Evolutionary conservation across 2,329 filamentous ascomycete species (phyloP), one percentile per base, ranked within the genome.

Genomic region (Penicillium hesseltinei): DNA sequence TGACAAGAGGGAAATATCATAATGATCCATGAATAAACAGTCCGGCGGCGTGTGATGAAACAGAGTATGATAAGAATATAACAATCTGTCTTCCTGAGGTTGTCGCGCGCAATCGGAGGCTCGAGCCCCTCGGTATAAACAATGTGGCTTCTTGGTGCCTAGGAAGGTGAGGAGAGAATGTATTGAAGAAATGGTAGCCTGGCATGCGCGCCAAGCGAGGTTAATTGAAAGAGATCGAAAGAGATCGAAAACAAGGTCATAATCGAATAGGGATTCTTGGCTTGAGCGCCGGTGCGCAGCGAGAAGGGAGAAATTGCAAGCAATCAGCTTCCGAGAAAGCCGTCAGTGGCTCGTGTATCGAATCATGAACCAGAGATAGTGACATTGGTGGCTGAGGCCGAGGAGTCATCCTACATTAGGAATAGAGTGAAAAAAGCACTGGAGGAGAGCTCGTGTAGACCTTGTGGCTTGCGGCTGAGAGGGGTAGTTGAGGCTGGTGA

Each of bases 401-500:
- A 52, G 62, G 50, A 51, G 42, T 13, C 13, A 38, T 43, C 3
- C 19, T 25, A 7, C 17, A 57, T 39, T 29, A 11, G 50, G 33
- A 8, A 54, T 40, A 35, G 51, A n/a, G 4, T 40, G 33, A 19
- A 48, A 33, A 36, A 55, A n/a, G 23, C 29, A 38, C 9, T 36
- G 46, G 45, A 25, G 21, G 29, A 38, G 38, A 35, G 31, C 11
- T 23, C 11, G 27, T 19, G 38, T 23, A 31, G 21, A 50, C 5
- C 19, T 31, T 58, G 56, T 63, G 64, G 64, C 64, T 64, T 59
- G 60, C 31, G 54, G 59, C 57, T 56, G 49, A 52, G 31, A 23
- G 38, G 45, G 45, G 45, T 13, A 43, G 3, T 50, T 55, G 36
- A 36, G 38, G 52, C 45, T 43, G 5, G 33, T 53, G 42, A 29